Evolutionary conservation across 495 filamentous ascomycete genomes (phyloP), one percentile per base, ranked within the genome.

Genomic region (Penicillium pulvis): DNA sequence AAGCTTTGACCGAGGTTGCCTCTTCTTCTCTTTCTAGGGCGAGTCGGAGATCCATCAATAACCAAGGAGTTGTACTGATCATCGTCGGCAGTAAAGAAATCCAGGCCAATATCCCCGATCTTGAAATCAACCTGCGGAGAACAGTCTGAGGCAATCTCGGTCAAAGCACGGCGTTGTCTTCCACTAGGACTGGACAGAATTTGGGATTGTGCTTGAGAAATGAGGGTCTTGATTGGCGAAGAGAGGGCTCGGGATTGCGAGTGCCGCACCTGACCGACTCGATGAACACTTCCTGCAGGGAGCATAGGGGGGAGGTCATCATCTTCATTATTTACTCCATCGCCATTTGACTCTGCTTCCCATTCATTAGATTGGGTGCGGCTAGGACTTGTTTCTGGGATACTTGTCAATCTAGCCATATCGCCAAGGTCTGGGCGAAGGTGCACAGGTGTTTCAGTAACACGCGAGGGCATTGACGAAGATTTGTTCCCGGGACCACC

Each of bases 71-170:
- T 70, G 53, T 79, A 81, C 28, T 80, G 73, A 16, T 66, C 56
- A 52, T 82, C 80, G 1, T 81, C 78, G 2, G 68, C 71, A 1
- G 71, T 76, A 24, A 81, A 65, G 11, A 81, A 67, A 19, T 69
- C 69, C 39, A 81, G 68, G 17, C 75, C 71, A 8, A 79, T 48
- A 42, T 80, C 78, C n/a, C 47, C 48, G 73, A 71, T 12, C 58
- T 61, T 33, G 64, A 65, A 11, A 56, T 64, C 67, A 41, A 72
- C 68, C 31, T 73, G 68, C 3, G 79, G 79, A 6, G 78, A 77
- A 41, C 64, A 66, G 41, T 81, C 76, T 0, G 70, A 71, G 6
- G 75, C 77, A 60, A 83, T 81, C 20, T 81, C 76, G 8, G 76
- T 75, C 49, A 83, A 59, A 36, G 70, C 67, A 44, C 76, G 72